Base-by-base conservation (phyloP, 2,329 filamentous ascomycete genomes). In the Cephalotrichum gorgonifer region DNA sequence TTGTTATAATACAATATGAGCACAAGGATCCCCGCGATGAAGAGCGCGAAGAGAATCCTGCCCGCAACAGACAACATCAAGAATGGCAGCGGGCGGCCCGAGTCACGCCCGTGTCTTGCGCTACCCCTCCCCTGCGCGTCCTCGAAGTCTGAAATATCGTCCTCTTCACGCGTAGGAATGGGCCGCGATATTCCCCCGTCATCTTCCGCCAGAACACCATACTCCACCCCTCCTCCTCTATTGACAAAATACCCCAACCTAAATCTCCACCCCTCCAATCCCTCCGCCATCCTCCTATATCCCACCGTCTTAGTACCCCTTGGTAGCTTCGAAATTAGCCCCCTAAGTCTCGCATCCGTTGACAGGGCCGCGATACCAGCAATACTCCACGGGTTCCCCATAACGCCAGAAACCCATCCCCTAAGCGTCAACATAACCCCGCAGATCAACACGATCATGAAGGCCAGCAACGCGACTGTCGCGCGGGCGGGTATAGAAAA, bases 361-460 rank as follows among this genome's bases (percentile, higher is more conserved):
- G 59, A 57, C 3, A 72, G 58, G 1, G 60, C 58, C 0, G 62
- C 62, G 48, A 69, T 64, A 1, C 63, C 58, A 1, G 60, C 59
- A 3, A 71, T 54, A 50, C 57, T 68, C 69, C 69, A 72, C 2
- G 69, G 69, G 43, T 67, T 64, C 15, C 60, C 58, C n/a, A 56
- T 54, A 15, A 72, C 51, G 1, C 69, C 69, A 0, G 68, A 70
- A 11, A 57, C 54, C 61, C 64, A 68, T 15, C 56, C 55, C 9
- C 59, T 52, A 26, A 68, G 54, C 4, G 62, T 54, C 9, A 59
- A 28, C 2, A 60, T 45, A 47, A 69, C 58, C 8, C 59, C 50
- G 3, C 53, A 56, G 5, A 69, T 52, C 20, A 72, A 48, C 4
- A 52, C 64, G 2, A 64, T 54, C 9, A 66, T 47, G 27, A 47